Conservation (phyloP, 163 green algal species). For the Scenedesmus sp. region DNA sequence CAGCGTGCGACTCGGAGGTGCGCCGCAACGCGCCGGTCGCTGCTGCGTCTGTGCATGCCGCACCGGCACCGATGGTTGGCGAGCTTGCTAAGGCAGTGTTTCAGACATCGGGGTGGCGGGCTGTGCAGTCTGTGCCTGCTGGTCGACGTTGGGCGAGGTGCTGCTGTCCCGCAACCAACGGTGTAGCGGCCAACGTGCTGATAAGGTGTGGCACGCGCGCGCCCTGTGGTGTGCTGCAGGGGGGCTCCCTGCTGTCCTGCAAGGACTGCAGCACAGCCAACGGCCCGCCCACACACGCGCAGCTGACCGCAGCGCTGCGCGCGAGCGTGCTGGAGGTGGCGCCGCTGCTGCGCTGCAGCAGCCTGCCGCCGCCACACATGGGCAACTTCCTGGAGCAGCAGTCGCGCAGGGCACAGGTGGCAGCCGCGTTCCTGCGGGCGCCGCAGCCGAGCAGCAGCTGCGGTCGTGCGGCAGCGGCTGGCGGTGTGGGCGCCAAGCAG, state of each 20-base stretch:
- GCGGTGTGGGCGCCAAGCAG: slow-evolving; percentile 40
- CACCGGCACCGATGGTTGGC: no score
- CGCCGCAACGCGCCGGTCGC: no score
- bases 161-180: no score
- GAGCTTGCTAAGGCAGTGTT: no score
- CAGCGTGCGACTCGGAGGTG: slow-evolving; percentile 27
- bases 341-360: slow-evolving; percentile 62
- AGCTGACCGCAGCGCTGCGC: slow-evolving; percentile 63
- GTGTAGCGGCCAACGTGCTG: no score
- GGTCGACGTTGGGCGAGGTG: no score
- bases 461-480: neutral
- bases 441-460: neutral
- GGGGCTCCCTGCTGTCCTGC: slow-evolving; percentile 50
- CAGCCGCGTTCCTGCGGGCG: neutral
- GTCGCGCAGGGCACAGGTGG: slow-evolving; percentile 27
- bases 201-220: no score
- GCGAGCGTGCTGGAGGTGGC: slow-evolving; percentile 65
- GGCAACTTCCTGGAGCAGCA: slow-evolving; percentile 76
- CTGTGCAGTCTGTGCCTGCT: no score
- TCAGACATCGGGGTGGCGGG: no score
- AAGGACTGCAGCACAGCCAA: slow-evolving; percentile 43
- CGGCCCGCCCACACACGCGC: slow-evolving; percentile 33
- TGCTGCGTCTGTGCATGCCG: no score
- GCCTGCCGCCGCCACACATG: slow-evolving; percentile 66
- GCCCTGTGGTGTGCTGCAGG: slow-evolving; percentile 29